These are phyloP conservation scores for Elsinoe ampelina DNA, from an alignment of 2,329 filamentous ascomycete genomes.

Conservation along the genomic window DNA sequence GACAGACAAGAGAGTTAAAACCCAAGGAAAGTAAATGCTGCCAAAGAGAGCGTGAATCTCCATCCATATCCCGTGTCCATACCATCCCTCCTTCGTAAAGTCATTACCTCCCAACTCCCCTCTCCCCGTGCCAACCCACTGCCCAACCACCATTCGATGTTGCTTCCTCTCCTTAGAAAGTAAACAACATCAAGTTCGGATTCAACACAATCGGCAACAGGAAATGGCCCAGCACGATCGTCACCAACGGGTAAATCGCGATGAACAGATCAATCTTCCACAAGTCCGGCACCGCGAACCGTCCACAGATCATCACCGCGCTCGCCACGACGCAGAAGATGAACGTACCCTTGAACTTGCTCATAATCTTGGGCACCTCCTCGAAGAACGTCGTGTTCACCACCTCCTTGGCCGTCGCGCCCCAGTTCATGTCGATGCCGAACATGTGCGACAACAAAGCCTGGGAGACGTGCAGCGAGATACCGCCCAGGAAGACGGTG, in stretches of 20 bases:
- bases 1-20: no score
- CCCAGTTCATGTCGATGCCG: slow-evolving; percentile 39
- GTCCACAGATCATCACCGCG: slow-evolving; percentile 42
- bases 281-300: slow-evolving; percentile 37
- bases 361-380: slow-evolving; percentile 47
- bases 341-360: slow-evolving; percentile 48
- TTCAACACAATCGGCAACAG: slow-evolving; percentile 52
- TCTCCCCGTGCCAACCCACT: no score
- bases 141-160: not conserved
- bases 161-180: slow-evolving; percentile 35
- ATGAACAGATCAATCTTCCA: slow-evolving; percentile 52
- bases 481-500: slow-evolving; percentile 33
- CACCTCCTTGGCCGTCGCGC: slow-evolving; percentile 50
- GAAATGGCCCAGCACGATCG: slow-evolving; percentile 47
- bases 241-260: slow-evolving; percentile 50
- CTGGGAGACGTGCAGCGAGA: slow-evolving; percentile 33
- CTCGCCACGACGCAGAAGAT: slow-evolving; percentile 40
- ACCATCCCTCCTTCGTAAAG: no score
- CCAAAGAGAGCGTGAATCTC: no score
- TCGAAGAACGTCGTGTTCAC: slow-evolving; percentile 49
- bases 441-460: slow-evolving; percentile 33
- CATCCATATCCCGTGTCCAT: no score
- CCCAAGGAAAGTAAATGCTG: no score
- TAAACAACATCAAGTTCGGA: slow-evolving; percentile 55
- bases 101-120: no score